A percentile compares a stretch with the other conserved stretches of the same genome.
phyloP scores from a whole-genome alignment of 768 basidiomycete genomes.

The Suillus spraguei region DNA sequence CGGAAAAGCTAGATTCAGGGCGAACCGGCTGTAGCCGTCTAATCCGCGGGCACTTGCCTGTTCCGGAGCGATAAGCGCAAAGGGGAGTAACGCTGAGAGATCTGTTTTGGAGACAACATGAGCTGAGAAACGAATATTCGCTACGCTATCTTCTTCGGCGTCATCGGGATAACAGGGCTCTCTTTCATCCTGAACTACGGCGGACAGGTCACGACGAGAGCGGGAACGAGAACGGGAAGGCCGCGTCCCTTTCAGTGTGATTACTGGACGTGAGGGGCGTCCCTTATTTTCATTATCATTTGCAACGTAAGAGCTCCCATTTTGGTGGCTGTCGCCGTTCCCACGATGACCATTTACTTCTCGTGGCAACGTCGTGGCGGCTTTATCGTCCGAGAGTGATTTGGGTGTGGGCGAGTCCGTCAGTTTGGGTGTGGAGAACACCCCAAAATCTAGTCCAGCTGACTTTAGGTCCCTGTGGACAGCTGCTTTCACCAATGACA shows the following conservation, averaged over 20 bases:
- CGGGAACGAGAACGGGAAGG: slow-evolving; percentile 68
- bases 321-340: slow-evolving; percentile 30
- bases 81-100: slow-evolving; percentile 64
- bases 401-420: slow-evolving; percentile 5
- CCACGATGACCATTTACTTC: slow-evolving; percentile 31
- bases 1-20: slow-evolving; percentile 24
- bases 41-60: slow-evolving; percentile 39
- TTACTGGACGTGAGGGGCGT: slow-evolving; percentile 69
- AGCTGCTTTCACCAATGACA: slow-evolving; percentile 69
- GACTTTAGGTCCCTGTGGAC: slow-evolving; percentile 68
- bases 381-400: slow-evolving; percentile 12
- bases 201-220: slow-evolving; percentile 68
- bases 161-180: slow-evolving; percentile 59
- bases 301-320: slow-evolving; percentile 23
- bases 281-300: slow-evolving; percentile 50
- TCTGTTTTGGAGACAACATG: slow-evolving; percentile 63
- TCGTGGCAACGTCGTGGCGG: slow-evolving; percentile 17
- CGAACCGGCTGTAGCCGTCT: slow-evolving; percentile 18
- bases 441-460: slow-evolving; percentile 75
- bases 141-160: slow-evolving; percentile 67
- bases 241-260: slow-evolving; percentile 58
- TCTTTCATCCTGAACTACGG: slow-evolving; percentile 57
- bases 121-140: slow-evolving; percentile 79
- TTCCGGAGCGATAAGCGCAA: slow-evolving; percentile 81
- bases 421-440: slow-evolving; percentile 56